Percentiles rank a stretch among this genome's conserved stretches.
phyloP scores from a whole-genome alignment of 2,329 filamentous ascomycete species.

The Sporothrix brunneoviolacea region DNA sequence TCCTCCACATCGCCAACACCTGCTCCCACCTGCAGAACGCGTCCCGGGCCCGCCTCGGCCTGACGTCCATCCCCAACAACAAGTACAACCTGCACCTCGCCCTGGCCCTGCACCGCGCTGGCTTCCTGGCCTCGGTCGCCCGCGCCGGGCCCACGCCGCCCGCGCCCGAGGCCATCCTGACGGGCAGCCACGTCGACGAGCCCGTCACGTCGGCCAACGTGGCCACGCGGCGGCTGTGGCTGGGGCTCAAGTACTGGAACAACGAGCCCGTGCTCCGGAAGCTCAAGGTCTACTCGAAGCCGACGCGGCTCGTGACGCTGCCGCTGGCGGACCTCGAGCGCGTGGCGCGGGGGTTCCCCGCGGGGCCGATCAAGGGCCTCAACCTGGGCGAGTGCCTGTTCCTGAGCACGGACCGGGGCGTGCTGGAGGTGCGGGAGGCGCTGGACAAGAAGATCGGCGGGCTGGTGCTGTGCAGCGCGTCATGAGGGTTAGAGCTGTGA shows the following conservation, averaged over 20 bases:
- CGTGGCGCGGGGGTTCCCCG: constrained; percentile 62
- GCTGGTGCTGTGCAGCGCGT: constrained; percentile 65
- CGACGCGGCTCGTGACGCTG: constrained; percentile 64
- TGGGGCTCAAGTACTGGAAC: constrained; percentile 86
- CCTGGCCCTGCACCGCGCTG: constrained; percentile 72
- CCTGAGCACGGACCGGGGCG: constrained; percentile 66
- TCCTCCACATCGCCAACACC: constrained; percentile 69
- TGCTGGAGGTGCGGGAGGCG: constrained; percentile 77
- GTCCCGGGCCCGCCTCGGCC: constrained; percentile 70
- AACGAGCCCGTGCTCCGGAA: constrained; percentile 69
- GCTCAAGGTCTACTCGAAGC: constrained; percentile 63
- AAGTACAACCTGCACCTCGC: constrained; percentile 73
- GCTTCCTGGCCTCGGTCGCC: constrained; percentile 73
- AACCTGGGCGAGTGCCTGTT: constrained; percentile 79
- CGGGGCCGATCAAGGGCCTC: constrained; percentile 66
- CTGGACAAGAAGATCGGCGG: constrained; percentile 77
- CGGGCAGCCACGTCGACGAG: constrained; percentile 33
- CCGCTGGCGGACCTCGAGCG: constrained; percentile 54
- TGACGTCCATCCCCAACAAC: constrained; percentile 75
- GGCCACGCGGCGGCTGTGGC: constrained; percentile 69
- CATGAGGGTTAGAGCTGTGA: constrained; percentile 27
- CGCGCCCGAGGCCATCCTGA: constrained; percentile 37
- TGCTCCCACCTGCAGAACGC: constrained; percentile 92
- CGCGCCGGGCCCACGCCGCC: constrained; percentile 57
- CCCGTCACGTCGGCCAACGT: constrained; percentile 64